Conservation (phyloP, 2,329 filamentous ascomycete genomes). For the Diaporthe ilicicola region DNA sequence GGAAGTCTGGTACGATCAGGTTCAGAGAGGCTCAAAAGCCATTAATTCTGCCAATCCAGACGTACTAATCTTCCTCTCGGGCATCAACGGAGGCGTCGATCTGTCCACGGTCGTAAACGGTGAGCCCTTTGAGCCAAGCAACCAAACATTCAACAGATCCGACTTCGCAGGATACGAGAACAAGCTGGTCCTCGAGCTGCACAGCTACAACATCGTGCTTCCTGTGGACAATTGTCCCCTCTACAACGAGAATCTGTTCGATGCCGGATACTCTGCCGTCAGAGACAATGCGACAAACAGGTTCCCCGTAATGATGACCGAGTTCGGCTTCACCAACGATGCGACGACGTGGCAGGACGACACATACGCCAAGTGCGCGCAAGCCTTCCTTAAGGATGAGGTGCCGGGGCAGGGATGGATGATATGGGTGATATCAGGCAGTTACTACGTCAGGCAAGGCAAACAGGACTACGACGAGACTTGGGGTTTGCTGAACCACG, state of each 20-base stretch:
- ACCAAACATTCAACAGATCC: constrained; percentile 49
- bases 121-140: constrained; percentile 56
- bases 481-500: constrained; percentile 52
- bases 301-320: constrained; percentile 42
- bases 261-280: constrained; percentile 62
- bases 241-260: constrained; percentile 56
- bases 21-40: constrained; percentile 56
- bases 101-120: constrained; percentile 60
- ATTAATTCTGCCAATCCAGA: constrained; percentile 60
- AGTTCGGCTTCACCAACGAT: constrained; percentile 30
- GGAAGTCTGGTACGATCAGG: constrained; percentile 62
- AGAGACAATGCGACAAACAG: constrained; percentile 36
- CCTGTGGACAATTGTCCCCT: constrained; percentile 52
- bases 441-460: constrained; percentile 64
- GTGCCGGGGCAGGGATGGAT: constrained; percentile 58
- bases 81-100: constrained; percentile 64
- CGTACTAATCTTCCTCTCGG: constrained; percentile 67
- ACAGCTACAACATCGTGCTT: constrained; percentile 65
- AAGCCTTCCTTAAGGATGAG: constrained; percentile 10
- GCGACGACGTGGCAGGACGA: constrained; percentile 12
- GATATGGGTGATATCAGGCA: constrained; percentile 65
- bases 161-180: constrained; percentile 60
- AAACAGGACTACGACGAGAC: constrained; percentile 59
- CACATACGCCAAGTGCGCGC: constrained; percentile 26
- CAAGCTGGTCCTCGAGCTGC: constrained; percentile 68